Evolutionary conservation across 1,284 basidiomycete genomes (phyloP), one percentile per base, ranked within the genome.

Genomic region (Thecaphora thlaspeos): DNA sequence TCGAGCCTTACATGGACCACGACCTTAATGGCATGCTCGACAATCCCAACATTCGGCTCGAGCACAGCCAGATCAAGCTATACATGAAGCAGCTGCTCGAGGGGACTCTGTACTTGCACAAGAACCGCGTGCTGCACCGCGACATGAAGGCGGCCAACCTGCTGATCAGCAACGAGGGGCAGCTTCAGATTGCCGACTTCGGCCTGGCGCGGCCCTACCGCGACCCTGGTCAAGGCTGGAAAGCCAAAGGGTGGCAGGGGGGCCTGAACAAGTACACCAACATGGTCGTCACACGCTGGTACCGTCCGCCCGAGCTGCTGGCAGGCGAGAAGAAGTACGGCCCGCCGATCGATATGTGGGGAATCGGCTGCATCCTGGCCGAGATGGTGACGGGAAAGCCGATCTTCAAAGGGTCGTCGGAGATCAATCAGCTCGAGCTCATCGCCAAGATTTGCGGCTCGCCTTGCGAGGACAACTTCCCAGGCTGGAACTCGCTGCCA

Each of bases 1-100:
- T 97, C 30, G 97, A 97, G 76, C 94, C 94, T 0, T 98, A 95
- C 80, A 96, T 97, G 92, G 94, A 97, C 72, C 95, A 99, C 76
- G 94, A 99, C 80, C 84, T 99, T 22, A 92, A 93, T 12, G 95
- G 95, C 2, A 80, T 98, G 45, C 80, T 98, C 47, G 68, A 71
- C 37, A 78, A 79, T 26, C 87, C 89, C 48, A 58, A 51, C 19
- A 70, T 73, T 12, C 65, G 63, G n/a, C 62, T 78, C 30, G 71
- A 67, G 21, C 60, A 69, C 43, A 62, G 61, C 34, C 84, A 88
- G 37, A 91, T 96, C 80, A 99, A 98, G 81, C 81, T 95, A 39
- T 94, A 97, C 78, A 90, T 95, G 86, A 88, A 87, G 78, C 94
- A 98, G 79, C 83, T 98, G 26, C 82, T 97, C 26, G 88, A 94